phyloP scores from a whole-genome alignment of 306 rosid genomes.

The Leucaena leucocephala region DNA sequence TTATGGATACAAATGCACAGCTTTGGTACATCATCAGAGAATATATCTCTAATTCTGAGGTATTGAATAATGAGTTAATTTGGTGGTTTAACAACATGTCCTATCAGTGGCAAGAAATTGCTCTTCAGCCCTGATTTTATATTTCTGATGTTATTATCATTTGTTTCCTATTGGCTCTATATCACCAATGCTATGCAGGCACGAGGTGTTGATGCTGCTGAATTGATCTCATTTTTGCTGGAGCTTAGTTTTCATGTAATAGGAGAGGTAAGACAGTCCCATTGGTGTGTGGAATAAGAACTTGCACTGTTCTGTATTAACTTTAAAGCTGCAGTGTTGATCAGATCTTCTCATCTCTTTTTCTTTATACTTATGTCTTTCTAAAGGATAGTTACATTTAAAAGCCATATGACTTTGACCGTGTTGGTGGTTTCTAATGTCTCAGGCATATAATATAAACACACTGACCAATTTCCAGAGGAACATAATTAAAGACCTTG shows the following conservation, averaged over 20 bases:
- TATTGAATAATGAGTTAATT: conserved; percentile 17
- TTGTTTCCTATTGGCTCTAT: conserved; percentile 27
- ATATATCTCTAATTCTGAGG: conserved; percentile 95
- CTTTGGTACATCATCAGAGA: conserved; percentile 98
- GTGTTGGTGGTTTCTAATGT: conserved; percentile 33
- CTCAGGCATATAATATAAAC: conserved; percentile 75
- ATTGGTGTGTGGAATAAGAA: conserved; percentile 26
- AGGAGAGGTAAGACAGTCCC: conserved; percentile 71
- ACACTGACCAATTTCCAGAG: conserved; percentile 79
- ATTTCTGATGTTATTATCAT: conserved; percentile 9
- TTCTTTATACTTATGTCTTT: conserved; percentile 11
- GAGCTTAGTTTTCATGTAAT: conserved; percentile 98
- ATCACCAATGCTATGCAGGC: conserved; percentile 60
- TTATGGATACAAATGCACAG: conserved; percentile 97
- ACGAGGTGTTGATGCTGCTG: conserved; percentile 83
- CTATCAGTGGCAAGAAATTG: background rate
- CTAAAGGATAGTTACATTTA: conserved; percentile 9
- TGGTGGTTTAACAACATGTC: background rate
- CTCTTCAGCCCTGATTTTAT: conserved; percentile 20
- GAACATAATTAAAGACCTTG: conserved; percentile 73
- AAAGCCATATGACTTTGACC: conserved; percentile 32
- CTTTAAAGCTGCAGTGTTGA: conserved; percentile 16
- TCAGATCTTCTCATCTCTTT: conserved; percentile 21
- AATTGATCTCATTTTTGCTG: conserved; percentile 84
- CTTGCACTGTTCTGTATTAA: conserved; percentile 18